A percentile compares a stretch with the other conserved stretches of the same genome.
Evolutionary conservation across 78 protist genomes (phyloP).

Genomic region (Dictyostelium brefeldianum): DNA sequence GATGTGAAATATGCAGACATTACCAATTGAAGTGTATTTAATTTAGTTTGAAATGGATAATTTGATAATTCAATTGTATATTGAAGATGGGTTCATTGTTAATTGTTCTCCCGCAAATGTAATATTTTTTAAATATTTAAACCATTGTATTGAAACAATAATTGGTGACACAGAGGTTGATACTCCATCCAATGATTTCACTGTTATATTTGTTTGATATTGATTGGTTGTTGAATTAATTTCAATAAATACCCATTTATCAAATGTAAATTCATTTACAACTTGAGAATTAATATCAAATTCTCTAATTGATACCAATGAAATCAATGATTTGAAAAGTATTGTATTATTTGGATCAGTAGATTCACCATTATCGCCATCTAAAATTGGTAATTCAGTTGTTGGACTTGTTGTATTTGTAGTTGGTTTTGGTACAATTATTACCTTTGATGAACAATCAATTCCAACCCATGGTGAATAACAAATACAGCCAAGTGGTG

Average conservation of each 20-base stretch:
- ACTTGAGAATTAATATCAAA: neutral
- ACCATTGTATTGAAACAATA: no score
- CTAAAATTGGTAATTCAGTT: neutral
- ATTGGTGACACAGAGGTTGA: no score
- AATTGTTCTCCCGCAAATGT: no score
- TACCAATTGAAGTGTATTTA: no score
- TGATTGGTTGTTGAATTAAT: neutral
- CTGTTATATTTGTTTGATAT: conserved; percentile 6
- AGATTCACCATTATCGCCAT: no score
- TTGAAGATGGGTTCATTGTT: no score
- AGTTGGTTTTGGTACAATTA: neutral
- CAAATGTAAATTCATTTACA: neutral
- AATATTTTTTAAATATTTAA: no score
- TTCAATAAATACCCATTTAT: neutral
- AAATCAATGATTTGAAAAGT: neutral
- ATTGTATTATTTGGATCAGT: neutral
- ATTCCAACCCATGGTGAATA: conserved; percentile 8
- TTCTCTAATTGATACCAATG: conserved; percentile 11
- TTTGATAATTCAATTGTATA: no score
- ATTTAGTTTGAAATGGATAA: no score
- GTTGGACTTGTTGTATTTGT: neutral
- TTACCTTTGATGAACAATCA: neutral
- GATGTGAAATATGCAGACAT: no score
- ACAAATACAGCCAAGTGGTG: no score
- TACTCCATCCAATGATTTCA: no score